Conservation (phyloP, 768 basidiomycete species). For the Rhodotorula diobovata region DNA sequence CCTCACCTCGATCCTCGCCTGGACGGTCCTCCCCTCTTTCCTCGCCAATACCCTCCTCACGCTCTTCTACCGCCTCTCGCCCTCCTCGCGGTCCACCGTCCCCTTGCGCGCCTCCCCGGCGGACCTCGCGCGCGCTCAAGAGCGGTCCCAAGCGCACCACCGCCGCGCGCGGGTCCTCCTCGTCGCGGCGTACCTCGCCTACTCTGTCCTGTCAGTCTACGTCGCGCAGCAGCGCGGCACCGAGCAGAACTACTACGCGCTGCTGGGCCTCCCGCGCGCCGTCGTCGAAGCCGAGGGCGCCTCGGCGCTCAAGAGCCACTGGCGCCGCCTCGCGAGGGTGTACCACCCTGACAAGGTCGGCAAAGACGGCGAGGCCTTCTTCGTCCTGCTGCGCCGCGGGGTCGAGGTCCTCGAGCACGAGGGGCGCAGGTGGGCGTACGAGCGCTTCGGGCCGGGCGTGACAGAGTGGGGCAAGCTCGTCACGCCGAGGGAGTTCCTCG, state of each 20-base stretch:
- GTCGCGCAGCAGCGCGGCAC: conserved; percentile 51
- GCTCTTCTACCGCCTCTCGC: conserved; percentile 24
- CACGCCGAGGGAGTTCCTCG: conserved; percentile 67
- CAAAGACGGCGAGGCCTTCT: conserved; percentile 56
- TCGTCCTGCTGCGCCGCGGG: conserved; percentile 66
- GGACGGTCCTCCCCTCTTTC: conserved; percentile 34
- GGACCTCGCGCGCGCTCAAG: conserved; percentile 14
- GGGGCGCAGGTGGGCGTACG: conserved; percentile 74
- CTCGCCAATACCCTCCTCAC: conserved; percentile 23
- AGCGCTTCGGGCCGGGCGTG: conserved; percentile 77
- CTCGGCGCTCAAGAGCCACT: conserved; percentile 61
- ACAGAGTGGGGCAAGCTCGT: conserved; percentile 61
- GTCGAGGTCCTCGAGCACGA: conserved; percentile 77
- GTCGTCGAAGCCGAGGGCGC: conserved; percentile 57
- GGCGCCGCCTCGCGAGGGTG: conserved; percentile 66
- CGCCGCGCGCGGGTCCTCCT: conserved; percentile 30
- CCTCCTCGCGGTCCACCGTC: conserved; percentile 16
- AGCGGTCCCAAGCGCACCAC: conserved; percentile 12
- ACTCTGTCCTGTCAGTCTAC: conserved; percentile 44
- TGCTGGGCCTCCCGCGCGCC: conserved; percentile 60
- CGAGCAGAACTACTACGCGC: conserved; percentile 71
- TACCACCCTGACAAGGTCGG: conserved; percentile 72
- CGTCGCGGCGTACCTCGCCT: conserved; percentile 41
- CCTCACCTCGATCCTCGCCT: conserved; percentile 27
- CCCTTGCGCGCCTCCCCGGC: conserved; percentile 8